Evolutionary conservation across 768 basidiomycete genomes (phyloP).

Genomic region (Termitomyces sp.): DNA sequence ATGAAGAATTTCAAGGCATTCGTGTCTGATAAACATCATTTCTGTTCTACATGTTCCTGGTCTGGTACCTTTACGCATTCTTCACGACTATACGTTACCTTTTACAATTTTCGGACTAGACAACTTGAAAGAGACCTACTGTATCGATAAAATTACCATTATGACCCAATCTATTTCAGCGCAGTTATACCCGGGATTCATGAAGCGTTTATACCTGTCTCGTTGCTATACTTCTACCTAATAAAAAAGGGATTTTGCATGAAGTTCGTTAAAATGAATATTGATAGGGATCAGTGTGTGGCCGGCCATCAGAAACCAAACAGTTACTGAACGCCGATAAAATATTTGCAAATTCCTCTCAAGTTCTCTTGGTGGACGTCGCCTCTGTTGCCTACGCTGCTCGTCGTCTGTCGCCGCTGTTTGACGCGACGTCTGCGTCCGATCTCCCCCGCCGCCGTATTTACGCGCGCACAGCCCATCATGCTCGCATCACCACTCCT

Average conservation of each 20-base stretch:
- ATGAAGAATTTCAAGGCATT: conserved; percentile 5
- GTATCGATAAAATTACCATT: conserved; percentile 9
- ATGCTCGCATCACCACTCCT: conserved; percentile 72
- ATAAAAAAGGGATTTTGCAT: not conserved
- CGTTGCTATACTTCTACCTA: not conserved
- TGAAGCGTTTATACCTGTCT: conserved; percentile 4
- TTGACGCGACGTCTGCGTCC: conserved; percentile 11
- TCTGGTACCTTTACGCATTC: conserved; percentile 7
- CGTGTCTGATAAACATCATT: conserved; percentile 1
- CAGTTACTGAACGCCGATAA: conserved; percentile 8
- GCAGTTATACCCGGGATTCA: conserved; percentile 2
- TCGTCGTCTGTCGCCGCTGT: conserved; percentile 5
- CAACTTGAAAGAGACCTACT: not conserved
- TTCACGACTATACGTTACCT: not conserved
- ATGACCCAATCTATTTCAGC: not conserved
- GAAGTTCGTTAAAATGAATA: not conserved
- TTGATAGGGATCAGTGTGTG: not conserved
- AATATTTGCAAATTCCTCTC: conserved; percentile 11
- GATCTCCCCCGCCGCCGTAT: not conserved
- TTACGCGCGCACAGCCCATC: conserved; percentile 19
- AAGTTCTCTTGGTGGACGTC: not conserved
- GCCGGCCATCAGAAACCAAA: conserved; percentile 18
- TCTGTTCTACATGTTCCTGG: not conserved
- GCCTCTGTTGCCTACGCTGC: conserved; percentile 1
- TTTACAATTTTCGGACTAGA: not conserved